Evolutionary conservation across 2,329 filamentous ascomycete genomes (phyloP), one percentile per base, ranked within the genome.

Genomic region (Fusarium scirpi): DNA sequence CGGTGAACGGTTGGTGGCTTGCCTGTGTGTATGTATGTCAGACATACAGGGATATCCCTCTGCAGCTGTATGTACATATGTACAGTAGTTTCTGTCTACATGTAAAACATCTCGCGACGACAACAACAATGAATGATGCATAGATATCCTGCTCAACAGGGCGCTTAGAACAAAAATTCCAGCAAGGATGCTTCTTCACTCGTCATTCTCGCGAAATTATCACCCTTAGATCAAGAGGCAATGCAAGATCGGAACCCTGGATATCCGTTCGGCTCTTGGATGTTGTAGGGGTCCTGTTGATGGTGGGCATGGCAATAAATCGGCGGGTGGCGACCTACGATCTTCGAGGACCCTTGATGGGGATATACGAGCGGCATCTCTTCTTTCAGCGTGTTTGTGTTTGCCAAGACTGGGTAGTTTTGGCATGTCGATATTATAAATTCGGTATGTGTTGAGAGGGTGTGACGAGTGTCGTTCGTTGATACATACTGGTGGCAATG

Each of bases 1-100:
- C 58, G 60, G 55, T 69, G 65, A 62, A 65, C 56, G 68, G 72
- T 73, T 74, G 72, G 70, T 69, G 68, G 60, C 49, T 71, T 70
- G 57, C 30, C 30, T 25, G 38, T 59, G 48, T 24, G 24, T 24
- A 70, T 69, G 57, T 57, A 60, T 60, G 68, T 67, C 51, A 71
- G 64, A 58, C 63, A 71, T 55, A 48, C 67, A 70, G 63, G 68
- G 67, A 18, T 71, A 34, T 45, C 32, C 29, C 40, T 62, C 45
- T 27, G 20, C 49, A 41, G 49, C 49, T 41, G 24, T 34, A 25
- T 48, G 13, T 29, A n/a, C 20, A n/a, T 58, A 44, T n/a, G 18
- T 24, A 27, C 51, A 59, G 16, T 18, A 32, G 20, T 34, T 8
- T 40, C 34, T 38, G 18, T 27, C 10, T 27, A 54, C 27, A 27